A percentile compares a stretch with the other conserved stretches of the same genome.
Conservation (phyloP, 2,329 filamentous ascomycete genomes). For the Epichloe hybrida region DNA sequence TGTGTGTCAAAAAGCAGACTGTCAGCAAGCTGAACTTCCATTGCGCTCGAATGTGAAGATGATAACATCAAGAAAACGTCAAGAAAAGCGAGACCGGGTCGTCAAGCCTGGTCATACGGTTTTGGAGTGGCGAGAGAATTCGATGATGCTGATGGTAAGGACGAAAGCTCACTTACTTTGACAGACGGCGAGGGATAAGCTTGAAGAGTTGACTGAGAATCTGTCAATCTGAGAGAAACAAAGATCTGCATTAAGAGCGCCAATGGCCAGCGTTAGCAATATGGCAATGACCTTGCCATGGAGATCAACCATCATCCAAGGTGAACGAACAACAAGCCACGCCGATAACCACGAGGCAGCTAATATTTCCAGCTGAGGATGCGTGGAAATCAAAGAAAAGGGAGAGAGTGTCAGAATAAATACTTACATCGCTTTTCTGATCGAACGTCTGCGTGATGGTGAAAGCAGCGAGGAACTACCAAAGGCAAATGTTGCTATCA, state of each 20-base stretch:
- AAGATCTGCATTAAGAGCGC: not conserved
- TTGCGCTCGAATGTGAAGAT: not conserved
- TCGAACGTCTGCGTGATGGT: conserved; percentile 15
- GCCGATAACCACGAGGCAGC: not conserved
- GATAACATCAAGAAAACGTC: not conserved
- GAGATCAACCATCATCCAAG: not conserved
- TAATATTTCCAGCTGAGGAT: not conserved
- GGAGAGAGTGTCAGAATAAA: not conserved
- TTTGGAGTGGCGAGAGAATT: not conserved
- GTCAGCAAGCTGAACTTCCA: not conserved
- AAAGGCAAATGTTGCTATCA: conserved; percentile 35
- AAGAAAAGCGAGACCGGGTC: not conserved
- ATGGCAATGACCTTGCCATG: not conserved
- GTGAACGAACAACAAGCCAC: not conserved
- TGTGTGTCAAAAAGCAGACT: conserved; percentile 4
- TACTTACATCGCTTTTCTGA: conserved; percentile 16
- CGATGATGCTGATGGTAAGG: conserved; percentile 1
- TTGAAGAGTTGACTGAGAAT: conserved; percentile 12
- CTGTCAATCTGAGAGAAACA: not conserved
- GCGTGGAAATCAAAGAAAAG: not conserved
- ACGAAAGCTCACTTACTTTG: conserved; percentile 9
- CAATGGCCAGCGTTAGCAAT: not conserved
- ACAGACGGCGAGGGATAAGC: conserved; percentile 19
- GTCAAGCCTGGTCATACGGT: not conserved
- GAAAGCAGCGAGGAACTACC: conserved; percentile 18